phyloP scores from a whole-genome alignment of 2,329 filamentous ascomycete species.

The Neospermospora avenae region DNA sequence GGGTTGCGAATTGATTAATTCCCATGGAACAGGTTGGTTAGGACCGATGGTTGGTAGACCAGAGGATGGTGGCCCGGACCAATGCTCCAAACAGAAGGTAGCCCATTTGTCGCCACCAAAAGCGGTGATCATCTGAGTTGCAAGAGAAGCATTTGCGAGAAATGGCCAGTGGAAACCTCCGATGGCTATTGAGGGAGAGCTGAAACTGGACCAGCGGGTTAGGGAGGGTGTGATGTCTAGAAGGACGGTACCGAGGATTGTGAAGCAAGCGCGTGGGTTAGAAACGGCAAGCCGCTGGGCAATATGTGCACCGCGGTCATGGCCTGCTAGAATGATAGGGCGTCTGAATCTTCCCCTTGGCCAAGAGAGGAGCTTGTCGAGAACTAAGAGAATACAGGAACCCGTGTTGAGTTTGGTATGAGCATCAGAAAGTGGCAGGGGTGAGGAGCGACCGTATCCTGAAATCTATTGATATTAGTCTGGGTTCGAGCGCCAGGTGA shows the following conservation, averaged over 20 bases:
- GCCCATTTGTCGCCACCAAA: slow-evolving; percentile 42
- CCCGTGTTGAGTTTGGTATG: slow-evolving; percentile 42
- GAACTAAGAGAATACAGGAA: slow-evolving; percentile 40
- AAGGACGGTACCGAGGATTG: slow-evolving; percentile 40
- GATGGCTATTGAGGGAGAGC: slow-evolving; percentile 36
- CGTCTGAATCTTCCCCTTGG: slow-evolving; percentile 15
- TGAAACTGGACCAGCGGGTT: slow-evolving; percentile 43
- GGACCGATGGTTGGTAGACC: too few relatives aligned
- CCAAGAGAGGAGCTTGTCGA: slow-evolving; percentile 34
- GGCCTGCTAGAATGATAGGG: slow-evolving; percentile 44
- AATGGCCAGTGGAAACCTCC: slow-evolving; percentile 48
- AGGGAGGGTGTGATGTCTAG: slow-evolving; percentile 49
- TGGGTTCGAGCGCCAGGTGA: background rate
- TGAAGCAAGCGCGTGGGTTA: slow-evolving; percentile 33
- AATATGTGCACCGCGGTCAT: slow-evolving; percentile 49
- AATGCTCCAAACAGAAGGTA: slow-evolving; percentile 34
- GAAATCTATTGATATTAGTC: slow-evolving; percentile 35
- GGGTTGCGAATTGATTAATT: too few relatives aligned
- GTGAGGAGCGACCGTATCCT: slow-evolving; percentile 44
- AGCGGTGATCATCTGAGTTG: slow-evolving; percentile 42
- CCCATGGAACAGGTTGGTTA: too few relatives aligned
- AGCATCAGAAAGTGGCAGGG: slow-evolving; percentile 31
- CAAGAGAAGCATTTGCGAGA: slow-evolving; percentile 44
- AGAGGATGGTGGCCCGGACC: slow-evolving; percentile 27
- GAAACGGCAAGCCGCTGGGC: slow-evolving; percentile 47